phyloP scores from a whole-genome alignment of 1,139 yeast species.

The Kodamaea derodonti region DNA sequence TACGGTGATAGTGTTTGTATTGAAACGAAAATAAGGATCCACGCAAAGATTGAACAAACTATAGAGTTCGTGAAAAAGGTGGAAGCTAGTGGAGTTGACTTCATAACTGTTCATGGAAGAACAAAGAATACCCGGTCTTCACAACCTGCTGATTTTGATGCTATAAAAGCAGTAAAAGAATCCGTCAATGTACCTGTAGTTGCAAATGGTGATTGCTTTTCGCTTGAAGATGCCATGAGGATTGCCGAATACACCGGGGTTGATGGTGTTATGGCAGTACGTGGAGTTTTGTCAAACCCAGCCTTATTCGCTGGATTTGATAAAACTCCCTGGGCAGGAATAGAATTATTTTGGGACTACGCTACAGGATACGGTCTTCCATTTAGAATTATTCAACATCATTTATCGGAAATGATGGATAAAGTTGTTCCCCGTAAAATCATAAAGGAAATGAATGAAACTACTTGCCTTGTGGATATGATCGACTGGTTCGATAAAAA shows the following conservation, averaged over 20 bases:
- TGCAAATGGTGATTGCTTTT: constrained; percentile 93
- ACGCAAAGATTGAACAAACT: constrained; percentile 69
- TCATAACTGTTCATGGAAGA: constrained; percentile 91
- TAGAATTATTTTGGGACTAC: constrained; percentile 79
- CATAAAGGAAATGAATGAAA: constrained; percentile 63
- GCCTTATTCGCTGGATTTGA: constrained; percentile 74
- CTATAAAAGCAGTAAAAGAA: constrained; percentile 64
- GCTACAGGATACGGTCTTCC: constrained; percentile 81
- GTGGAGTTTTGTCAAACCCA: constrained; percentile 85
- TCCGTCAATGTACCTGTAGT: constrained; percentile 73
- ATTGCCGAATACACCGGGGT: constrained; percentile 69
- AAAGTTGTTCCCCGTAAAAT: constrained; percentile 52
- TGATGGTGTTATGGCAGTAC: constrained; percentile 94
- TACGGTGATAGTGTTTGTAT: constrained; percentile 69
- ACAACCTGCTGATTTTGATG: constrained; percentile 77
- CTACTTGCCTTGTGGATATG: constrained; percentile 55
- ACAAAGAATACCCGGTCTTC: constrained; percentile 82
- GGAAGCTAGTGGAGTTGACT: constrained; percentile 88
- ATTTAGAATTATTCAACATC: constrained; percentile 80
- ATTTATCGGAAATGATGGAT: constrained; percentile 79
- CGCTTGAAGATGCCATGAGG: constrained; percentile 54
- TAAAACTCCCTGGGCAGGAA: constrained; percentile 84
- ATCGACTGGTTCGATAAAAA: constrained; percentile 77
- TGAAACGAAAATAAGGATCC: constrained; percentile 91
- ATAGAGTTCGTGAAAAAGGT: constrained; percentile 66